Conservation (phyloP, 495 filamentous ascomycete genomes). For the Penicillium soppii region DNA sequence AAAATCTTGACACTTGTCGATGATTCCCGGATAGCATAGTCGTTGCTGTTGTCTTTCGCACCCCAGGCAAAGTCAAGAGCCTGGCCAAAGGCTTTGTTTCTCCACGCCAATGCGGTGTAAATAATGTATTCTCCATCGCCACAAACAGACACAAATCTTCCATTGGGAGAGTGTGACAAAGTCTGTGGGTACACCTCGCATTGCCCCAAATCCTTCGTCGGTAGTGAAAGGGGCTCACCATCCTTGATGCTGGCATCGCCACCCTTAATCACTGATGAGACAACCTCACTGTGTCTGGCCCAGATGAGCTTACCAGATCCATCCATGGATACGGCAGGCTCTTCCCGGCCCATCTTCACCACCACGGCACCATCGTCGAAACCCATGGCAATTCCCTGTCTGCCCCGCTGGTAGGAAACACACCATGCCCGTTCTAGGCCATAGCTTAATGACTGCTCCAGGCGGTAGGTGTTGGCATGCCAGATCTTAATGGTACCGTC, state of each 20-base stretch:
- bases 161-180: constrained; percentile 92
- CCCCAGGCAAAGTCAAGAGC: constrained; percentile 98
- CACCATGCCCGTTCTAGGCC: constrained; percentile 97
- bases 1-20: constrained; percentile 91
- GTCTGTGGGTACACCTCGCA: constrained; percentile 97
- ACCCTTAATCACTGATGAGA: constrained; percentile 93
- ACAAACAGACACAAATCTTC: constrained; percentile 94
- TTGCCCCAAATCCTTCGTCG: constrained; percentile 90
- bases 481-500: constrained; percentile 98
- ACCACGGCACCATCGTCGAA: constrained; percentile 98
- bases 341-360: constrained; percentile 94
- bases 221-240: constrained; percentile 76
- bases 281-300: constrained; percentile 90
- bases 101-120: constrained; percentile 94
- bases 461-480: constrained; percentile 94
- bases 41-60: constrained; percentile 96
- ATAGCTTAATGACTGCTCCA: constrained; percentile 95
- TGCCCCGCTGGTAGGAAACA: constrained; percentile 89
- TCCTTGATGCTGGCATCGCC: constrained; percentile 83
- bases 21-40: constrained; percentile 95
- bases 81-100: constrained; percentile 95
- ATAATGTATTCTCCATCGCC: constrained; percentile 98
- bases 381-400: constrained; percentile 90
- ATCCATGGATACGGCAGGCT: constrained; percentile 97
- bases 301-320: constrained; percentile 91